phyloP scores from a whole-genome alignment of 2,329 filamentous ascomycete species.

The Colletotrichum musae region DNA sequence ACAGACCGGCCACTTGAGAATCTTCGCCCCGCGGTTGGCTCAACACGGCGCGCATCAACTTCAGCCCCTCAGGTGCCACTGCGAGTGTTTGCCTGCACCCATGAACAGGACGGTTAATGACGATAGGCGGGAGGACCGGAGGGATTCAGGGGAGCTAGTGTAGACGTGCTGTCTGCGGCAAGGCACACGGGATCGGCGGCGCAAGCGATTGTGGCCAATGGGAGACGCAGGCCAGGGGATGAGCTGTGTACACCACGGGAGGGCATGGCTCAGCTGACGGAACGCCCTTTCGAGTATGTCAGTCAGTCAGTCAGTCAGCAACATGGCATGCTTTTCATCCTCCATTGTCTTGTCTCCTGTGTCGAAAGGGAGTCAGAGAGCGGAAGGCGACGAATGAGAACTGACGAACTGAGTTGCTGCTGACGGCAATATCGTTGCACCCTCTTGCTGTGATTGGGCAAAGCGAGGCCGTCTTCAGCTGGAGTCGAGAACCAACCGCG shows the following conservation, averaged over 20 bases:
- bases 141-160: conserved; percentile 28
- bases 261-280: conserved; percentile 35
- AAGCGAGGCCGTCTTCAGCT: not conserved
- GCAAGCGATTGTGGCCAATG: conserved; percentile 32
- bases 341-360: not conserved
- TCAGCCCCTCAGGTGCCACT: conserved; percentile 17
- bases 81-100: conserved; percentile 12
- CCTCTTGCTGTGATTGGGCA: not conserved
- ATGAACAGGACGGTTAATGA: conserved; percentile 27
- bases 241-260: conserved; percentile 18
- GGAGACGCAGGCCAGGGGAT: conserved; percentile 14
- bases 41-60: conserved; percentile 11
- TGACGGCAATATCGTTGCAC: not conserved
- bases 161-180: not conserved
- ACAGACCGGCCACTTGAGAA: conserved; percentile 5
- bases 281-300: conserved; percentile 10
- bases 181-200: conserved; percentile 25
- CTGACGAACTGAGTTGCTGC: not conserved
- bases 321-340: not conserved
- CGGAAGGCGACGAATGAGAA: conserved; percentile 29
- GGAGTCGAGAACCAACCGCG: not conserved
- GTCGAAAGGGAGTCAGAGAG: too few relatives aligned
- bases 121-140: conserved; percentile 22
- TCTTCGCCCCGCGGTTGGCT: conserved; percentile 11
- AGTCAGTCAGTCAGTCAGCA: not conserved